Evolutionary conservation across 169 alveolate genomes (phyloP), one percentile per base, ranked within the genome.

Genomic region (Cyclospora cayetanensis): DNA sequence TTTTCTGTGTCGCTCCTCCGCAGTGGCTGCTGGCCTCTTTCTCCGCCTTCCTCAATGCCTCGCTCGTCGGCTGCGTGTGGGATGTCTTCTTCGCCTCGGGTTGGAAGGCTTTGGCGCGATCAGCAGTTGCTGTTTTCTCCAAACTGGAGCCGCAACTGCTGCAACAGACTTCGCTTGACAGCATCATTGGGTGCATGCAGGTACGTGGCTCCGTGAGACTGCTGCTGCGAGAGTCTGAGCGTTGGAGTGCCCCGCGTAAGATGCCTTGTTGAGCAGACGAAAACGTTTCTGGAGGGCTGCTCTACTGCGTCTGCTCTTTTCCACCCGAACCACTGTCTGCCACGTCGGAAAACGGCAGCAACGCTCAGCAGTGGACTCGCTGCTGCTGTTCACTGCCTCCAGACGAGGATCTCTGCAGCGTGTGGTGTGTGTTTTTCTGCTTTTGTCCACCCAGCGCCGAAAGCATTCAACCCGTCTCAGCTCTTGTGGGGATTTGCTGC

Each of bases 1-100:
- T n/a, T 25, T 27, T 22, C 34, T 7, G 11, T 15, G 4, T 43
- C n/a, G 7, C 29, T n/a, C 20, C 34, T 25, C 25, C 39, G 4
- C 82, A 84, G 91, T 84, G 91, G 91, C 76, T 84, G 63, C 39
- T 84, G 55, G 46, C 91, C 31, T 27, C 53, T 34, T 84, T 84
- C 76, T 34, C 91, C 7, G 37, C 68, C 34, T 55, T 29, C 50
- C 43, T 65, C 0, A 82, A 84, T 42, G 35, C 39, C 41, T 27
- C 68, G 31, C 42, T 50, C 12, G 52, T 84, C 53, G 83, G 39
- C 7, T 60, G 74, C 50, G 20, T 84, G 53, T 84, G 91, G 91
- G 91, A 84, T 31, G 46, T 35, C 34, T 84, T 84, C 66, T 84
- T 84, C 25, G 39, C 68, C 22, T 4, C n/a, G 34, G 91, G 91